A percentile compares a stretch with the other conserved stretches of the same genome.
phyloP scores from a whole-genome alignment of 2,329 filamentous ascomycete genomes.

The Podosphaera xanthii region DNA sequence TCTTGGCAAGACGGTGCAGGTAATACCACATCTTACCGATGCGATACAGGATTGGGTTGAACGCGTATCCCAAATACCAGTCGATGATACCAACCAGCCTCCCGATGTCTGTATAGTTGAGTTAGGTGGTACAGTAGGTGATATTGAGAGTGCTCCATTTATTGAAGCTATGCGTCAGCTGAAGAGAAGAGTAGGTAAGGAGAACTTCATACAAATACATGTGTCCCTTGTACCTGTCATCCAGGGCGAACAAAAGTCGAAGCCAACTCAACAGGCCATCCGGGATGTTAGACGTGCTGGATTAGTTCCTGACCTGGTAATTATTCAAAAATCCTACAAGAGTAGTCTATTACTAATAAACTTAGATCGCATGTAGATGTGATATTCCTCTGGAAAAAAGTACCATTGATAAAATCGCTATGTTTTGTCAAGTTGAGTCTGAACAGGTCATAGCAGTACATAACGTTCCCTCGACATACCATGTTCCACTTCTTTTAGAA shows the following conservation, averaged over 20 bases:
- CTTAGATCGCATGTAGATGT: slow-evolving; percentile 76
- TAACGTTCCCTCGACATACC: slow-evolving; percentile 78
- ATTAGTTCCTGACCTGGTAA: slow-evolving; percentile 11
- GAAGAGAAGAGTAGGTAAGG: slow-evolving; percentile 43
- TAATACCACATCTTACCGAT: slow-evolving; percentile 80
- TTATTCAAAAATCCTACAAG: neutral
- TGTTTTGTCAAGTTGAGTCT: slow-evolving; percentile 66
- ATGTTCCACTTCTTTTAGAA: slow-evolving; percentile 79
- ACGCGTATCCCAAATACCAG: slow-evolving; percentile 61
- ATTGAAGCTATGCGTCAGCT: slow-evolving; percentile 70
- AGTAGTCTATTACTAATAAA: neutral
- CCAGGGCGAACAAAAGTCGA: slow-evolving; percentile 66
- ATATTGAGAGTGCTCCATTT: slow-evolving; percentile 75
- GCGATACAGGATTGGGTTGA: slow-evolving; percentile 86
- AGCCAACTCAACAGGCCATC: slow-evolving; percentile 85
- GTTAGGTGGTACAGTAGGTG: slow-evolving; percentile 48
- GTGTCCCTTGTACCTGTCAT: slow-evolving; percentile 66
- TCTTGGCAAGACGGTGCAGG: slow-evolving; percentile 70
- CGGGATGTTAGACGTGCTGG: slow-evolving; percentile 54
- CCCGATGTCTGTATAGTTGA: slow-evolving; percentile 85
- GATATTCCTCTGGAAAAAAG: slow-evolving; percentile 47
- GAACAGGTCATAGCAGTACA: slow-evolving; percentile 77
- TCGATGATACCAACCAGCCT: slow-evolving; percentile 60
- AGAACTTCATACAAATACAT: slow-evolving; percentile 73
- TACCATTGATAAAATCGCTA: slow-evolving; percentile 71